Conservation (phyloP, 169 alveolate species). For the Cryptosporidium felis region DNA sequence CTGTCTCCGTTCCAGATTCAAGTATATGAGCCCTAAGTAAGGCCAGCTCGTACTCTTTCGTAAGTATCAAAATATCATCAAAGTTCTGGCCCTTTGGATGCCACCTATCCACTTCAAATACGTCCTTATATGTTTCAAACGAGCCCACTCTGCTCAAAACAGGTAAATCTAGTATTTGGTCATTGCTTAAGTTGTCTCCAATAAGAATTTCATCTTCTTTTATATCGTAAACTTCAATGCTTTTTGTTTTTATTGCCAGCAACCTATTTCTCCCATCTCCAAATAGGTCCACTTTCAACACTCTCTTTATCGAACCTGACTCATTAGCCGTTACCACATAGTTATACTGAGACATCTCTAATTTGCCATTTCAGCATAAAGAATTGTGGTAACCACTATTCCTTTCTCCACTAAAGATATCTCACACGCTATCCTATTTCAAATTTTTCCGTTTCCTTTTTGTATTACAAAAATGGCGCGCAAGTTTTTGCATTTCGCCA, state of each 20-base stretch:
- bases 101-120: conserved; percentile 25
- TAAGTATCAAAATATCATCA: conserved; percentile 38
- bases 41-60: conserved; percentile 15
- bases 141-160: conserved; percentile 43
- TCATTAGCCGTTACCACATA: conserved; percentile 62
- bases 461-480: no score
- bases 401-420: no score
- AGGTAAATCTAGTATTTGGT: conserved; percentile 7
- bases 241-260: conserved; percentile 18
- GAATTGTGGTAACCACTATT: background rate
- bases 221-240: conserved; percentile 39
- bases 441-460: no score
- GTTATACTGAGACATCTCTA: conserved; percentile 64
- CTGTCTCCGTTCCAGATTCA: background rate
- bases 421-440: no score
- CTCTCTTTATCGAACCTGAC: conserved; percentile 41
- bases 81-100: conserved; percentile 40
- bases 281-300: conserved; percentile 36
- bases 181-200: background rate
- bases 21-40: conserved; percentile 26
- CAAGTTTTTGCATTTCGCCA: no score
- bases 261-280: conserved; percentile 54
- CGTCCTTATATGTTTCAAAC: conserved; percentile 15
- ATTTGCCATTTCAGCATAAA: background rate
- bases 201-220: background rate